Conservation (phyloP, 1,284 basidiomycete genomes). For the Coniophora puteana region DNA sequence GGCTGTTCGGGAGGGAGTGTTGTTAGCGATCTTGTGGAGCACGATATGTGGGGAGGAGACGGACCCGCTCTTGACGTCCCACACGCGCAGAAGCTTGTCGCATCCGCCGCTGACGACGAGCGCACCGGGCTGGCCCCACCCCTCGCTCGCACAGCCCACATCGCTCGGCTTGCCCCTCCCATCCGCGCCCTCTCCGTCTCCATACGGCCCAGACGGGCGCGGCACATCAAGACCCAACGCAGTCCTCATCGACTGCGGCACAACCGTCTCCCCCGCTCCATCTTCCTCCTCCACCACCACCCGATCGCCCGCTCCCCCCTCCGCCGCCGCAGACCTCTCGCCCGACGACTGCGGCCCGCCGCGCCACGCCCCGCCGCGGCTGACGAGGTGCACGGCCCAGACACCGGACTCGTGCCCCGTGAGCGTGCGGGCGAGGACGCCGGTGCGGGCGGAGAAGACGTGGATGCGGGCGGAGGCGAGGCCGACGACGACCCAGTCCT, state of each 20-base stretch:
- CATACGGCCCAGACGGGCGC: constrained; percentile 6
- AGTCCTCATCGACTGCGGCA: constrained; percentile 20
- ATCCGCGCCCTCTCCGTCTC: not conserved
- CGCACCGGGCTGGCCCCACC: constrained; percentile 60
- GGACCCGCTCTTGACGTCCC: constrained; percentile 86
- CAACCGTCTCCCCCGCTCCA: not conserved
- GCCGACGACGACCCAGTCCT: constrained; percentile 85
- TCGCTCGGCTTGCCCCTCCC: constrained; percentile 45
- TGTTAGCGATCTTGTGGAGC: constrained; percentile 5
- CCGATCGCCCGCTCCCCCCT: not conserved
- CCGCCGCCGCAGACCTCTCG: constrained; percentile 2
- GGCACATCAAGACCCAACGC: constrained; percentile 24
- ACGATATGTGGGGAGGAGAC: constrained; percentile 19
- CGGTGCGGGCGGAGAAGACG: constrained; percentile 81
- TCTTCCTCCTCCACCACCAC: no score
- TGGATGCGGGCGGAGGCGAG: constrained; percentile 88
- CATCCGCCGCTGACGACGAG: constrained; percentile 92
- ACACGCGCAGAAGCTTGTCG: constrained; percentile 86
- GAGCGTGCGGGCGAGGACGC: constrained; percentile 75
- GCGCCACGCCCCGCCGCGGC: constrained; percentile 37
- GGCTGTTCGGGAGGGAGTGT: constrained; percentile 42
- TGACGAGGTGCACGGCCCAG: constrained; percentile 85
- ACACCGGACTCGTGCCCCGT: constrained; percentile 88
- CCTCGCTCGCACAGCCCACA: constrained; percentile 57
- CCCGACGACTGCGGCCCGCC: constrained; percentile 18